phyloP scores from a whole-genome alignment of 192 early-diverging fungal species.

The Physocladia obscura region DNA sequence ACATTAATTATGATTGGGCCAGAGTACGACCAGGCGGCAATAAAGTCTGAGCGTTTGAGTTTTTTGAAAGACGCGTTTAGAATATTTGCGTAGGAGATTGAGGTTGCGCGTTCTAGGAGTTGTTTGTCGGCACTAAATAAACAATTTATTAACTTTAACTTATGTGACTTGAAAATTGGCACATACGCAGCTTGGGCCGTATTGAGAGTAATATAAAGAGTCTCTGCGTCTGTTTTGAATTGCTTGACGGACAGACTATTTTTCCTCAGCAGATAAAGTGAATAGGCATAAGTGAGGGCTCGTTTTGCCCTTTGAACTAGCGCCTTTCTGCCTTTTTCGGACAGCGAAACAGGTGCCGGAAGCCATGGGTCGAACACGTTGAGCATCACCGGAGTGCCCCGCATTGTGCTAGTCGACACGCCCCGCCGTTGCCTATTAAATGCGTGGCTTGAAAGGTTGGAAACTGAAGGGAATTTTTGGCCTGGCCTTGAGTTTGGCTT shows the following conservation, averaged over 20 bases:
- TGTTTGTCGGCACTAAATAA: constrained; percentile 5
- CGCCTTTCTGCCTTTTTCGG: not conserved
- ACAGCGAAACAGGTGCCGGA: not conserved
- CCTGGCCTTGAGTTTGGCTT: too few relatives aligned
- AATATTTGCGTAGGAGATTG: not conserved
- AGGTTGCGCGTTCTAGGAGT: not conserved
- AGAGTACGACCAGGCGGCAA: constrained; percentile 1
- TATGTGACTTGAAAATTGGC: too few relatives aligned
- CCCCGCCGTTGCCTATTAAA: too few relatives aligned
- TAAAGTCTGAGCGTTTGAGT: not conserved
- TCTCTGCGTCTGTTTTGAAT: constrained; percentile 9
- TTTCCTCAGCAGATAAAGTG: constrained; percentile 5
- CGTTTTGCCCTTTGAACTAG: not conserved
- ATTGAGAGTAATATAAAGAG: constrained; percentile 9
- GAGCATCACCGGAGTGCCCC: constrained; percentile 11
- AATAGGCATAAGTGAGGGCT: not conserved
- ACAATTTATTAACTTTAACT: too few relatives aligned
- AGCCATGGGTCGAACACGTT: constrained; percentile 26
- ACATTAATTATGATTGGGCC: not conserved
- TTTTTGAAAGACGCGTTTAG: constrained; percentile 23
- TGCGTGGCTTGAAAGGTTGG: too few relatives aligned
- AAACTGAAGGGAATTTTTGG: too few relatives aligned
- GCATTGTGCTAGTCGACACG: not conserved
- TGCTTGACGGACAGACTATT: not conserved
- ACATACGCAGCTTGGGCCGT: constrained; percentile 14